Evolutionary conservation across 306 rosid genomes (phyloP).

Genomic region (Prunus salicina): DNA sequence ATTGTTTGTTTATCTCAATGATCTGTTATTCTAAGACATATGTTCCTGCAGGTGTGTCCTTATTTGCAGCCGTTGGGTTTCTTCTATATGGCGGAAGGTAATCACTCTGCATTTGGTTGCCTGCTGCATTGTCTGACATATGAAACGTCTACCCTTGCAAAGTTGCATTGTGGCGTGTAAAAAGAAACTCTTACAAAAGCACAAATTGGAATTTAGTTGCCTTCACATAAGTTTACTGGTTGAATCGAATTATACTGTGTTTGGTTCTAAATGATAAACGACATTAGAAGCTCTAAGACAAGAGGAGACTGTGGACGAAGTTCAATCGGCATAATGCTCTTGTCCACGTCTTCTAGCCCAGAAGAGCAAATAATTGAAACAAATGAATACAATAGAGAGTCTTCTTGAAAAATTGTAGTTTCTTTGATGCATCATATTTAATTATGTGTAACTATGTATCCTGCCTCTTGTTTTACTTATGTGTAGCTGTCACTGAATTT

Average conservation of each 20-base stretch:
- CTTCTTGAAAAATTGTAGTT: not conserved
- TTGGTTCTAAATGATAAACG: not conserved
- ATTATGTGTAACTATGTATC: not conserved
- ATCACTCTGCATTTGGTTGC: constrained; percentile 21
- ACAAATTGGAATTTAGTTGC: not conserved
- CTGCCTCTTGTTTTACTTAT: not conserved
- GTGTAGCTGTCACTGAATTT: not conserved
- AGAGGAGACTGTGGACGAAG: not conserved
- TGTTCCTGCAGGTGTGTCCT: constrained; percentile 68
- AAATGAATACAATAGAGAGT: not conserved
- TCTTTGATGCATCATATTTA: not conserved
- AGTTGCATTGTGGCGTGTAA: constrained; percentile 14
- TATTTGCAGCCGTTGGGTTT: constrained; percentile 96
- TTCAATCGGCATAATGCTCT: not conserved
- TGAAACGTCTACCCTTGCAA: constrained; percentile 12
- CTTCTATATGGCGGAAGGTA: constrained; percentile 99
- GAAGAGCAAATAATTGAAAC: not conserved
- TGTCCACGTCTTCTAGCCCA: not conserved
- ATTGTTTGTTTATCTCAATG: constrained; percentile 3
- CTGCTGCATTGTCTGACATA: constrained; percentile 11
- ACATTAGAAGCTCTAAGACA: not conserved
- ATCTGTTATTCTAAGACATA: constrained; percentile 24
- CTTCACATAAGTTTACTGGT: not conserved
- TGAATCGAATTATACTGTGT: not conserved
- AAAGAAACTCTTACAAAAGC: not conserved